Conservation (phyloP, 2,329 filamentous ascomycete genomes). For the Phaeoacremonium minimum region DNA sequence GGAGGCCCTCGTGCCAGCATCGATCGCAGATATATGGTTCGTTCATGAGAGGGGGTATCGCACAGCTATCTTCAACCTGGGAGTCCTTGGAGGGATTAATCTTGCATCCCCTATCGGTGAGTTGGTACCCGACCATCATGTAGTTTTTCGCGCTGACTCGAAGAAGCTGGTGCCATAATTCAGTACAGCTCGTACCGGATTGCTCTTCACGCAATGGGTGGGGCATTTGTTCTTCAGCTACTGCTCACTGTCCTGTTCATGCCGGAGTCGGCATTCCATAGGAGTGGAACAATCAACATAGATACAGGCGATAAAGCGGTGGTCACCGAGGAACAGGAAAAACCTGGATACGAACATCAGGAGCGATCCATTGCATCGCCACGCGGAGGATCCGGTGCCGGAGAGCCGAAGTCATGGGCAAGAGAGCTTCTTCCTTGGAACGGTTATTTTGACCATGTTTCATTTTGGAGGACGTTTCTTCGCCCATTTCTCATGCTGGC, state of each 20-base stretch:
- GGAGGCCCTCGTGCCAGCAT: slow-evolving; percentile 31
- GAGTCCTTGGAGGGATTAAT: slow-evolving; percentile 34
- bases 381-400: neutral
- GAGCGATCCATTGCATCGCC: neutral
- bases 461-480: slow-evolving; percentile 29
- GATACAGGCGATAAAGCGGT: slow-evolving; percentile 19
- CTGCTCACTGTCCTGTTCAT: slow-evolving; percentile 35
- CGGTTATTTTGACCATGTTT: slow-evolving; percentile 30
- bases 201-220: slow-evolving; percentile 31
- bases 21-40: slow-evolving; percentile 35
- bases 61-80: slow-evolving; percentile 34
- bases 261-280: slow-evolving; percentile 32
- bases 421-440: slow-evolving; percentile 26
- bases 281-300: slow-evolving; percentile 25
- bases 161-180: slow-evolving; percentile 29
- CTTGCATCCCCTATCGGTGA: slow-evolving; percentile 31
- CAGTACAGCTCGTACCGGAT: slow-evolving; percentile 26
- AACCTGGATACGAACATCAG: neutral
- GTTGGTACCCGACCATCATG: neutral
- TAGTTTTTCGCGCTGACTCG: neutral
- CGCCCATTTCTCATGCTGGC: slow-evolving; percentile 27
- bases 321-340: slow-evolving; percentile 4
- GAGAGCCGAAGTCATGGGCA: slow-evolving; percentile 17
- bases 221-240: slow-evolving; percentile 28
- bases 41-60: slow-evolving; percentile 36